These are phyloP conservation scores for Skeletonema costatum DNA, from an alignment of 108 stramenopile species.

Conservation along the genomic window DNA sequence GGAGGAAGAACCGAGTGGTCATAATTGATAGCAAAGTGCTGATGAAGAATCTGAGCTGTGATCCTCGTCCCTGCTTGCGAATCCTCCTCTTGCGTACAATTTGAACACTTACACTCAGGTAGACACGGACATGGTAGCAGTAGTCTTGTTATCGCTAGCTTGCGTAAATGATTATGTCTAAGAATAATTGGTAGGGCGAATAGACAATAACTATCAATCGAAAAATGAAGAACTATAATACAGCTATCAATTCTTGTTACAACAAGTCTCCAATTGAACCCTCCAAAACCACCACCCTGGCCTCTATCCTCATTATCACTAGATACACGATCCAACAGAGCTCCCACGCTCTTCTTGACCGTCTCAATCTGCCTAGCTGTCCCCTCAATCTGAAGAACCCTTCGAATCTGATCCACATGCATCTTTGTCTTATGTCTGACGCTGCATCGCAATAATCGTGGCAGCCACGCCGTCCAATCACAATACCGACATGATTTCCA, in stretches of 20 bases:
- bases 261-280: neutral
- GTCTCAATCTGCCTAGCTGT: conserved; percentile 84
- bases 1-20: no score
- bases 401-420: conserved; percentile 88
- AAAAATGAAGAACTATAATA: no score
- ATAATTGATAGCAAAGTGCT: no score
- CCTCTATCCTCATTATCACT: conserved; percentile 44
- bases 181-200: no score
- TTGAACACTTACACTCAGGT: no score
- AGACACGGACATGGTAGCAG: no score
- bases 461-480: conserved; percentile 88
- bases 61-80: no score
- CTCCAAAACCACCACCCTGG: conserved; percentile 24
- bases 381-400: conserved; percentile 85
- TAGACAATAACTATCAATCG: no score
- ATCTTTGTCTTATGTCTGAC: conserved; percentile 90
- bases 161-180: no score
- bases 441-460: conserved; percentile 90
- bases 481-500: conserved; percentile 91
- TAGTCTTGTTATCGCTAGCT: no score
- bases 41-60: no score
- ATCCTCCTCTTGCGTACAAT: no score
- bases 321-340: conserved; percentile 79
- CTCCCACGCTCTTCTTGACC: conserved; percentile 83
- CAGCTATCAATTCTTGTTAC: neutral